A percentile compares a stretch with the other conserved stretches of the same genome.
Conservation (phyloP, 2,329 filamentous ascomycete genomes). For the Penicillium sp. region DNA sequence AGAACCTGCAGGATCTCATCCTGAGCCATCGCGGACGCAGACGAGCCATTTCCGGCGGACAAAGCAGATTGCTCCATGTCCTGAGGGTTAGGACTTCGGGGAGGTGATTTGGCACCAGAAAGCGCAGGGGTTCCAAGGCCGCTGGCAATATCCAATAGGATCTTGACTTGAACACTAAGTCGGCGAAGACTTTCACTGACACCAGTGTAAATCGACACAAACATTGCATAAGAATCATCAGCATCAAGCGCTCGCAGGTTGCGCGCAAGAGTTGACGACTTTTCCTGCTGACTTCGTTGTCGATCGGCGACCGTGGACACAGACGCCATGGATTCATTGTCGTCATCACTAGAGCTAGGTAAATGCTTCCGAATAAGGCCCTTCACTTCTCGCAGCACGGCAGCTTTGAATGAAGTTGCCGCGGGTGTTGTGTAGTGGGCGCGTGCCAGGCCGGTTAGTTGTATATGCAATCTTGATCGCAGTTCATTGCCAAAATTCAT, state of each 20-base stretch:
- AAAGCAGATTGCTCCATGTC: constrained; percentile 40
- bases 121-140: constrained; percentile 39
- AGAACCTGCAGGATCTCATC: constrained; percentile 59
- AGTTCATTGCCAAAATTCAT: constrained; percentile 65
- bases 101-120: constrained; percentile 43
- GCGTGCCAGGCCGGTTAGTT: constrained; percentile 71
- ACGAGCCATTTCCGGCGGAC: constrained; percentile 20
- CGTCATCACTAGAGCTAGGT: constrained; percentile 89
- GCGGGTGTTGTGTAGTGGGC: constrained; percentile 75
- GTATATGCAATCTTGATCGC: constrained; percentile 62
- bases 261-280: constrained; percentile 77
- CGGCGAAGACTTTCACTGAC: constrained; percentile 82
- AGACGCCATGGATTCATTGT: constrained; percentile 83
- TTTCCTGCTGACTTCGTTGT: constrained; percentile 73
- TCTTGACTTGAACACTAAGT: constrained; percentile 84
- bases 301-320: constrained; percentile 69
- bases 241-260: constrained; percentile 80
- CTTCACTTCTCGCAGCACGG: constrained; percentile 78
- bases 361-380: constrained; percentile 75
- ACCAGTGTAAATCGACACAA: constrained; percentile 76
- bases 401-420: constrained; percentile 75
- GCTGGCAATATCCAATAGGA: constrained; percentile 89
- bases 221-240: constrained; percentile 75
- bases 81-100: constrained; percentile 43
- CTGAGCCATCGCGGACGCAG: constrained; percentile 38